Conservation (phyloP, 352 stramenopile genomes). For the Pythium chondricola region DNA sequence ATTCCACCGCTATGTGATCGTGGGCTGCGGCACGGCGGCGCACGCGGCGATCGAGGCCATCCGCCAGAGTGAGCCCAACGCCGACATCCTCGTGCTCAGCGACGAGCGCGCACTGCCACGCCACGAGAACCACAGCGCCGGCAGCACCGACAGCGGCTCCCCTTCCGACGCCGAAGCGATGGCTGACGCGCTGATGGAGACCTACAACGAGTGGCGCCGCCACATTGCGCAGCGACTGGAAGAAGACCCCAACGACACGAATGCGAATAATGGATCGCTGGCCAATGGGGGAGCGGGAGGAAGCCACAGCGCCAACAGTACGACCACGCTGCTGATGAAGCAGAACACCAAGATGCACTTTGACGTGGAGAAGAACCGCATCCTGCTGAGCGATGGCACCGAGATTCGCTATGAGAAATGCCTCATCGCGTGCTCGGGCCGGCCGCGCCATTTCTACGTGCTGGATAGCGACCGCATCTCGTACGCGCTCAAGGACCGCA, state of each 20-base stretch:
- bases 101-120: conserved; percentile 67
- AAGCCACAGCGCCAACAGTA: not conserved
- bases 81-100: conserved; percentile 87
- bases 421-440: conserved; percentile 78
- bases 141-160: conserved; percentile 17
- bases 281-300: not conserved
- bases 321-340: conserved; percentile 61
- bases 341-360: conserved; percentile 66
- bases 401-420: conserved; percentile 83
- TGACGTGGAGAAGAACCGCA: conserved; percentile 81
- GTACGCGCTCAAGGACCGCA: conserved; percentile 77
- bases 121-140: conserved; percentile 26
- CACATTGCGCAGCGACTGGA: conserved; percentile 80
- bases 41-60: conserved; percentile 90
- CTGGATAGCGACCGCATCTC: conserved; percentile 76
- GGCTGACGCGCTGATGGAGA: conserved; percentile 58
- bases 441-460: conserved; percentile 85
- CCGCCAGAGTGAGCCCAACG: conserved; percentile 59
- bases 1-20: conserved; percentile 86
- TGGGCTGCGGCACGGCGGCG: conserved; percentile 83
- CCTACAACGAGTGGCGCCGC: conserved; percentile 89
- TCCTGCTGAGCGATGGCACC: conserved; percentile 75
- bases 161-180: conserved; percentile 19
- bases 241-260: conserved; percentile 37
- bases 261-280: not conserved